These are phyloP conservation scores for Trichoderma asperelloides DNA, from an alignment of 495 filamentous ascomycete species.

Conservation along the genomic window DNA sequence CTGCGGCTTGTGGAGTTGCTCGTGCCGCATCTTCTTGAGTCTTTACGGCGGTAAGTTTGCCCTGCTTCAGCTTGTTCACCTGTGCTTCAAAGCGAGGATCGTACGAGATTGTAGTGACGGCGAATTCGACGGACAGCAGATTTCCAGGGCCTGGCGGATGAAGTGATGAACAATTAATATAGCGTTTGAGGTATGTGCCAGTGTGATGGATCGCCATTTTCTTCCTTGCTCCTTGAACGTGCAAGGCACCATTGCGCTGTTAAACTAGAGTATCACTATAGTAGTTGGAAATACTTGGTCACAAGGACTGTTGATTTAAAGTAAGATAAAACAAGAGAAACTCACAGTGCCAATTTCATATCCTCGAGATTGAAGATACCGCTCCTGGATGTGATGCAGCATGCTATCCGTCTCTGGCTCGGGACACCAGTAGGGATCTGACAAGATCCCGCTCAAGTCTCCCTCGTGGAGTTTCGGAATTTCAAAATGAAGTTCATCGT, in stretches of 20 bases:
- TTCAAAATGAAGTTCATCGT: background rate
- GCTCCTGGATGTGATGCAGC: background rate
- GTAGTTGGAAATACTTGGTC: background rate
- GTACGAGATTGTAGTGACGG: slow-evolving; percentile 11
- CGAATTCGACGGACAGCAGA: slow-evolving; percentile 16
- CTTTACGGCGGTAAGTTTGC: too few relatives aligned
- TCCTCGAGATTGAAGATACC: background rate
- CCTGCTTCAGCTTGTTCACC: background rate
- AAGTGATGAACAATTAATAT: slow-evolving; percentile 6
- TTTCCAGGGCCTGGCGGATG: background rate
- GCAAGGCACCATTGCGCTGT: background rate
- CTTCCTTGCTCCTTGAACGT: slow-evolving; percentile 4
- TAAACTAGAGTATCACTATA: background rate
- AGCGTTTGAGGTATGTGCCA: background rate
- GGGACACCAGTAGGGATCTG: background rate
- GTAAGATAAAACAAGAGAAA: background rate
- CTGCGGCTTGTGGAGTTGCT: background rate
- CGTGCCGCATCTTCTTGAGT: too few relatives aligned
- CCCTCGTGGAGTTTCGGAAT: background rate
- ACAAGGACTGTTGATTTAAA: background rate
- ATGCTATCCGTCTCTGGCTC: background rate
- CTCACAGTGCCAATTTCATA: slow-evolving; percentile 3
- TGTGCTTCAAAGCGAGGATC: slow-evolving; percentile 12
- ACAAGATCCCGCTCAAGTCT: background rate
- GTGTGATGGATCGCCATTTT: slow-evolving; percentile 2